These are phyloP conservation scores for Candida gorgasii DNA, from an alignment of 805 yeast species.

Conservation along the genomic window DNA sequence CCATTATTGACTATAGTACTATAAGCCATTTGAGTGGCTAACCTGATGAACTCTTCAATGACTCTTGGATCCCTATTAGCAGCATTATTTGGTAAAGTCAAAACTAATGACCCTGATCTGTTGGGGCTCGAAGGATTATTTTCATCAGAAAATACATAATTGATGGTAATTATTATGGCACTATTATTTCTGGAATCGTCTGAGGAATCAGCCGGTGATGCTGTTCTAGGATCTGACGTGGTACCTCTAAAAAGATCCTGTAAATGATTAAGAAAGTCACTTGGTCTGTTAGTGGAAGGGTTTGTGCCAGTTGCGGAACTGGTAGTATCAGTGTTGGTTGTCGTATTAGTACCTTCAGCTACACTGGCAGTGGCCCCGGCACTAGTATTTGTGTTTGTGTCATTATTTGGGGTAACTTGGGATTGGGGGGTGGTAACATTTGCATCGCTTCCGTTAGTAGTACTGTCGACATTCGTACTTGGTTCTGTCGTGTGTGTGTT, in stretches of 20 bases:
- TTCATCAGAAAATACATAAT: slow-evolving; percentile 44
- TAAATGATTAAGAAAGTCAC: slow-evolving; percentile 2
- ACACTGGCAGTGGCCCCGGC: neutral
- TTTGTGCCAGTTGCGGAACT: neutral
- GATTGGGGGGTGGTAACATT: neutral
- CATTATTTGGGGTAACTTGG: neutral
- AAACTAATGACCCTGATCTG: slow-evolving; percentile 57
- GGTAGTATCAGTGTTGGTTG: neutral
- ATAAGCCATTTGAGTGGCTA: slow-evolving; percentile 72
- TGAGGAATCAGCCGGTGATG: slow-evolving; percentile 7
- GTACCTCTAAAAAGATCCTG: slow-evolving; percentile 8
- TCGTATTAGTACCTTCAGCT: neutral
- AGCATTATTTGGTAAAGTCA: slow-evolving; percentile 69
- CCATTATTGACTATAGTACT: slow-evolving; percentile 56
- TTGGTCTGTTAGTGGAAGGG: neutral
- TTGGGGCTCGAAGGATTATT: slow-evolving; percentile 38
- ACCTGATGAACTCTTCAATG: slow-evolving; percentile 58
- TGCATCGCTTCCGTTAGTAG: neutral
- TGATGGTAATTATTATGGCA: slow-evolving; percentile 45
- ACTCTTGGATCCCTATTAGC: slow-evolving; percentile 59
- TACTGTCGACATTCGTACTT: neutral
- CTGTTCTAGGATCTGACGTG: neutral
- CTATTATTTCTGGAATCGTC: slow-evolving; percentile 15
- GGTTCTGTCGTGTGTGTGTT: neutral
- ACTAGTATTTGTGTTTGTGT: neutral